Percentiles rank a stretch among this genome's conserved stretches.
phyloP scores from a whole-genome alignment of 2,329 filamentous ascomycete species.

The Pseudovirgaria hyperparasitica region DNA sequence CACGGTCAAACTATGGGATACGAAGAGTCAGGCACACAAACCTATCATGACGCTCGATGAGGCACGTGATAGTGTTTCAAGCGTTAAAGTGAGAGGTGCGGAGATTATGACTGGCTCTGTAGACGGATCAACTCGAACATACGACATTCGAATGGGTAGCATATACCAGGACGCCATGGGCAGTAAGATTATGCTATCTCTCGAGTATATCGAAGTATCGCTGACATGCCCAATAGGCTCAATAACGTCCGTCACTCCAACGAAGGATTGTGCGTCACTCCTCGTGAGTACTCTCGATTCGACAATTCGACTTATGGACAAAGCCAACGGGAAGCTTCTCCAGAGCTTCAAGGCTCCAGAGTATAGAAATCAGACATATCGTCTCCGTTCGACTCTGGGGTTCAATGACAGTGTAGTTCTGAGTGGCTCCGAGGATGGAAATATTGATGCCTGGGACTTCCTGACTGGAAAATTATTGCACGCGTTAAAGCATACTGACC shows the following conservation, averaged over 20 bases:
- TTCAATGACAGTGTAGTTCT: conserved; percentile 65
- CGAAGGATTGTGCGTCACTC: conserved; percentile 59
- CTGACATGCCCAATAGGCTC: conserved; percentile 34
- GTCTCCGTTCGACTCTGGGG: conserved; percentile 66
- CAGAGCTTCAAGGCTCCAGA: conserved; percentile 51
- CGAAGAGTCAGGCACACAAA: conserved; percentile 29
- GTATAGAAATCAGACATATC: conserved; percentile 53
- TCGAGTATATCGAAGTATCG: conserved; percentile 5
- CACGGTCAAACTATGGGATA: conserved; percentile 55
- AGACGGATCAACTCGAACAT: conserved; percentile 68
- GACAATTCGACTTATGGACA: conserved; percentile 68
- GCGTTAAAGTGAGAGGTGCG: conserved; percentile 27
- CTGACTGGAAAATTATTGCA: conserved; percentile 57
- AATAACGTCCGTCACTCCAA: conserved; percentile 65
- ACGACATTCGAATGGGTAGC: conserved; percentile 69
- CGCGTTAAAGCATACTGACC: conserved; percentile 37
- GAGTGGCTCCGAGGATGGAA: conserved; percentile 67
- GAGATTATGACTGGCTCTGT: conserved; percentile 65
- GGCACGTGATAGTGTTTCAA: conserved; percentile 54
- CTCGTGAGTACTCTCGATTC: conserved; percentile 67
- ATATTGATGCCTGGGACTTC: conserved; percentile 73
- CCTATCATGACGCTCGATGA: conserved; percentile 63
- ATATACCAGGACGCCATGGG: conserved; percentile 59
- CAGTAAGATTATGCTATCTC: conserved; percentile 26
- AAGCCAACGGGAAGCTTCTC: conserved; percentile 58